These are phyloP conservation scores for Penicillium lividum DNA, from an alignment of 495 filamentous ascomycete species.

Conservation along the genomic window DNA sequence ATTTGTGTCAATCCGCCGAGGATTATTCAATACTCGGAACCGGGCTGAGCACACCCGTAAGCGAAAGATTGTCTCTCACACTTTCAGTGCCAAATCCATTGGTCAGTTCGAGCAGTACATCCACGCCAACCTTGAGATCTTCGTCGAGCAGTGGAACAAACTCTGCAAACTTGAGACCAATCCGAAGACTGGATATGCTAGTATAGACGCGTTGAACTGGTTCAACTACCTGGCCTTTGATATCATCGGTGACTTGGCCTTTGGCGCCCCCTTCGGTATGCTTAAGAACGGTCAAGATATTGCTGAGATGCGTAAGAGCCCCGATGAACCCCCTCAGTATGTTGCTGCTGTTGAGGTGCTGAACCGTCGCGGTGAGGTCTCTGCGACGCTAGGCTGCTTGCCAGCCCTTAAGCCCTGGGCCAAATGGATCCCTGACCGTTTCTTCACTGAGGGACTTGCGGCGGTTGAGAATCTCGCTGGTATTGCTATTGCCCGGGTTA, in stretches of 20 bases:
- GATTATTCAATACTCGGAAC: conserved; percentile 88
- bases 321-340: conserved; percentile 42
- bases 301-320: conserved; percentile 57
- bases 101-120: conserved; percentile 91
- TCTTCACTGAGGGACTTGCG: conserved; percentile 51
- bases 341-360: conserved; percentile 55
- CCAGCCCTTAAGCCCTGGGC: conserved; percentile 52
- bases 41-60: conserved; percentile 83
- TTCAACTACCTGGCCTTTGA: conserved; percentile 95
- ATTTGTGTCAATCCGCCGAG: conserved; percentile 83
- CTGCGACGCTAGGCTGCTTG: conserved; percentile 49
- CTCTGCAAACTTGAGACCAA: conserved; percentile 47
- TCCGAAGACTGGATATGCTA: conserved; percentile 51
- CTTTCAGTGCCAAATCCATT: conserved; percentile 80
- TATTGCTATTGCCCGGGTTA: conserved; percentile 81
- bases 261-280: conserved; percentile 58
- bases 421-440: conserved; percentile 52
- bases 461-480: conserved; percentile 54
- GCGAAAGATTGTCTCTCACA: conserved; percentile 84
- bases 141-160: conserved; percentile 71
- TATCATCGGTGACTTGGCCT: conserved; percentile 71
- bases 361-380: conserved; percentile 58
- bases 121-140: conserved; percentile 71
- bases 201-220: conserved; percentile 82
- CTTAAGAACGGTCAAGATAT: conserved; percentile 55